Evolutionary conservation across 495 filamentous ascomycete species (phyloP).

Genomic region (Tuber melanosporum): DNA sequence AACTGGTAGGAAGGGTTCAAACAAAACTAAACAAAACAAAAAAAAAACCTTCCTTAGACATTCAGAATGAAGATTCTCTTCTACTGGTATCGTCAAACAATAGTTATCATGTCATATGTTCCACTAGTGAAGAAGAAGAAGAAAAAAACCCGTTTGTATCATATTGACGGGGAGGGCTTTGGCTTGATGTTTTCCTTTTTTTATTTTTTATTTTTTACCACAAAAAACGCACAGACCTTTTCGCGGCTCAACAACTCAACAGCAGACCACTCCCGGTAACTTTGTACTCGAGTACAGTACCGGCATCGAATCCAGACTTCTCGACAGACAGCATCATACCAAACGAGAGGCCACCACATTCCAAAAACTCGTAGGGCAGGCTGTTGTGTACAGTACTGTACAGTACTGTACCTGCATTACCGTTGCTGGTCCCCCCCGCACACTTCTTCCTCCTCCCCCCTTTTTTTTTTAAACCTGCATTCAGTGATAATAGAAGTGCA

Average conservation of each 20-base stretch:
- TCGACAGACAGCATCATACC: not conserved
- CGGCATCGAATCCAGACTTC: not conserved
- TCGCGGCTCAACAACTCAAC: not conserved
- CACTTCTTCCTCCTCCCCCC: not conserved
- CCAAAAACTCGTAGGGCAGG: not conserved
- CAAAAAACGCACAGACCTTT: not conserved
- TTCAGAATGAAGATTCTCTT: not conserved
- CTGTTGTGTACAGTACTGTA: not conserved
- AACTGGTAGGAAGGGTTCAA: not conserved
- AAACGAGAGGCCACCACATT: not conserved
- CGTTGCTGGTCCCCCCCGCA: not conserved
- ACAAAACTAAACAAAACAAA: not conserved
- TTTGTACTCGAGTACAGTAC: not conserved
- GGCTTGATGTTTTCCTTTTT: not conserved
- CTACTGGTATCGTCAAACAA: not conserved
- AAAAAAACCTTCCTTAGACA: not conserved
- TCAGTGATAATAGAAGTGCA: not conserved
- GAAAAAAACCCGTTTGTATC: not conserved
- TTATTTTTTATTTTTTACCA: not conserved
- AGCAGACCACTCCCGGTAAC: not conserved
- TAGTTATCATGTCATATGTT: not conserved
- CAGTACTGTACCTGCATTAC: constrained; percentile 2
- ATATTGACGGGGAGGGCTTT: too few species aligned
- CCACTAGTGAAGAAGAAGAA: not conserved
- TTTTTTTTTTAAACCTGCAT: not conserved